phyloP scores from a whole-genome alignment of 257 asterid species.

The Solanum lycopersicoides region DNA sequence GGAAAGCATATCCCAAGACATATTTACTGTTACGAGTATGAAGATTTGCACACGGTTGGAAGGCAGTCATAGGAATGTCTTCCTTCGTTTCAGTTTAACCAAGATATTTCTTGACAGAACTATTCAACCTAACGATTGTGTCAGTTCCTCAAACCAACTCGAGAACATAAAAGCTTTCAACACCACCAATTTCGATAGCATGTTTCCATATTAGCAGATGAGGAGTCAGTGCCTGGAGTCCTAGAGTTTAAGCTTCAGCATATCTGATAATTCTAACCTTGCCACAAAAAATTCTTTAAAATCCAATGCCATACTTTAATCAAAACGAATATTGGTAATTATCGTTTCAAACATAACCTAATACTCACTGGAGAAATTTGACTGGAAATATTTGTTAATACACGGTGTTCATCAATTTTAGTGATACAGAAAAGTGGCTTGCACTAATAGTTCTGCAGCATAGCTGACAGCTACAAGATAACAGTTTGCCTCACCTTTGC shows the following conservation, averaged over 20 bases:
- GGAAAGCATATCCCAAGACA: not conserved
- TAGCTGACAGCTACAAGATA: not conserved
- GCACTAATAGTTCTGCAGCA: not conserved
- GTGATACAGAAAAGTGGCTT: not conserved
- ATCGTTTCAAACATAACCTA: not conserved
- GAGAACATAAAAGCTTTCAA: not conserved
- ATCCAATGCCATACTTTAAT: not conserved
- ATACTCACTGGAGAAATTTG: not conserved
- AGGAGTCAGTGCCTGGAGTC: not conserved
- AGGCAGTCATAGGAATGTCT: not conserved
- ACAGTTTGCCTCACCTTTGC: slow-evolving; percentile 52
- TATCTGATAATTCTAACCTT: not conserved
- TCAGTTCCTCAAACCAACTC: not conserved
- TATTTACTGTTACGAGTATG: not conserved
- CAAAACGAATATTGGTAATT: not conserved
- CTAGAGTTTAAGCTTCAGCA: not conserved
- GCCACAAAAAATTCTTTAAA: not conserved
- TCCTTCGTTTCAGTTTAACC: not conserved
- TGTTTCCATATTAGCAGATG: not conserved
- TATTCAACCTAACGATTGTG: not conserved
- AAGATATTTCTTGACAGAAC: not conserved
- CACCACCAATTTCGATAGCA: not conserved
- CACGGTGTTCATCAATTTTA: not conserved
- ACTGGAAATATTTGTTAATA: not conserved
- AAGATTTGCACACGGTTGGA: not conserved